Base-by-base conservation (phyloP, 805 yeast species). In the Candida andamanensis region DNA sequence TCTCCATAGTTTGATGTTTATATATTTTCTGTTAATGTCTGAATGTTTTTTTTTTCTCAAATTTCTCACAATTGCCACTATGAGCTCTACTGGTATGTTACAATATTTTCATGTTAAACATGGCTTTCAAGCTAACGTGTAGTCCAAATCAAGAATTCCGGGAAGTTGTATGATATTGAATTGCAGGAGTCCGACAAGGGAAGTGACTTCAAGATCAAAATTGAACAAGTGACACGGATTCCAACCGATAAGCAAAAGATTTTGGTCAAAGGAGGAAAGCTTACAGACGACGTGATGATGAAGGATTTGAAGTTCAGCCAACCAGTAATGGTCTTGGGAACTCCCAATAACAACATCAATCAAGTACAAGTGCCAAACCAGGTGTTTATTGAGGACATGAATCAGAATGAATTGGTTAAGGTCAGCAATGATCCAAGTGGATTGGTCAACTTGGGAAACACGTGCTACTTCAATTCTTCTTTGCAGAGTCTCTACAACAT, bases 241-340 rank as follows among this genome's bases (percentile, higher is more conserved):
- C 95, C 95, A n/a, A 74, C 78, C 1, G 82, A 76, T 33, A 79
- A 96, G 46, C 98, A 92, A 61, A 90, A 90, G 63, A 80, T 89
- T 39, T 70, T 92, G 52, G 74, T 86, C 32, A 87, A 85, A 61
- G 90, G 94, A 9, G 95, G 96, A 25, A 94, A 87, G 54, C 61
- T 92, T 47, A 69, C 71, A 34, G 90, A 86, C 57, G 89, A 82
- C 39, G 63, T 61, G n/a, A 62, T 67, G 23, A 57, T 85, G 32
- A 50, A 63, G 8, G 45, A 60, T 4, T 65, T 82, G 31, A 72
- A 67, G 16, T 52, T 89, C 40, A 83, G 81, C 47, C 67, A 74
- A 15, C 75, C 74, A 20, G 84, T 81, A 44, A 84, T 92, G 95
- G 85, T 92, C 36, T 67, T 92, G 35, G 99, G 99, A 15, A 81